Conservation (phyloP, 192 early-diverging fungal genomes). For the Allomyces macrogynus region DNA sequence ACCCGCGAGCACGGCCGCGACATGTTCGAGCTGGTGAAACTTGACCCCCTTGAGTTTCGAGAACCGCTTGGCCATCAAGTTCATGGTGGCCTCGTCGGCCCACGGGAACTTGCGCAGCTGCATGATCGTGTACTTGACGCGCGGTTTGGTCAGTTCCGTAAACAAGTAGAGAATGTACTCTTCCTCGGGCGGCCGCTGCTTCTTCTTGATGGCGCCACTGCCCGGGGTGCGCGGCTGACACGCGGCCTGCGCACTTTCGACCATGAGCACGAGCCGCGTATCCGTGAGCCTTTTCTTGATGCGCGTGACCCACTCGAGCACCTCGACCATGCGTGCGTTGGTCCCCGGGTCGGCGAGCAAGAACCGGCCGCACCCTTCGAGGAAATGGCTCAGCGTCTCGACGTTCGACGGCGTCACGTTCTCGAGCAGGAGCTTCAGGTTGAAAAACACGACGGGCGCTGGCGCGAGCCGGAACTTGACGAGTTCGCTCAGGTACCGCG, state of each 20-base stretch:
- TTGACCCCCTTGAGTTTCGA: conserved; percentile 87
- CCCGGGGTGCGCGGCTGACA: conserved; percentile 62
- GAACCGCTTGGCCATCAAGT: conserved; percentile 53
- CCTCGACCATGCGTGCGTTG: conserved; percentile 55
- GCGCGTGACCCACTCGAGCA: conserved; percentile 25
- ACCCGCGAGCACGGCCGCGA: conserved; percentile 39
- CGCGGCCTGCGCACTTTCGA: conserved; percentile 66
- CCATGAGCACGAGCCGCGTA: conserved; percentile 57
- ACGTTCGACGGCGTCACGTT: conserved; percentile 67
- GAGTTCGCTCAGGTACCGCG: conserved; percentile 67
- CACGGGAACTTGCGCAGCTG: conserved; percentile 72
- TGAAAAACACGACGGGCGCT: conserved; percentile 57
- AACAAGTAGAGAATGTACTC: conserved; percentile 73
- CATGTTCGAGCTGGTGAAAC: conserved; percentile 58
- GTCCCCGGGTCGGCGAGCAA: conserved; percentile 60
- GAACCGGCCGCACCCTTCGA: conserved; percentile 81
- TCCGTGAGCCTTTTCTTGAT: conserved; percentile 30
- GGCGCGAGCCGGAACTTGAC: conserved; percentile 83
- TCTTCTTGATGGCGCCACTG: conserved; percentile 27
- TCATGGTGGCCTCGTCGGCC: conserved; percentile 32
- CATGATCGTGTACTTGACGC: conserved; percentile 36
- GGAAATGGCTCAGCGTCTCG: conserved; percentile 57
- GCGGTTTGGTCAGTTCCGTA: conserved; percentile 50
- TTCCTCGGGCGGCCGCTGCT: conserved; percentile 63
- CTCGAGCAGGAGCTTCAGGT: conserved; percentile 66